phyloP scores from a whole-genome alignment of 1,284 basidiomycete genomes.

The Cystobasidium slooffiae region DNA sequence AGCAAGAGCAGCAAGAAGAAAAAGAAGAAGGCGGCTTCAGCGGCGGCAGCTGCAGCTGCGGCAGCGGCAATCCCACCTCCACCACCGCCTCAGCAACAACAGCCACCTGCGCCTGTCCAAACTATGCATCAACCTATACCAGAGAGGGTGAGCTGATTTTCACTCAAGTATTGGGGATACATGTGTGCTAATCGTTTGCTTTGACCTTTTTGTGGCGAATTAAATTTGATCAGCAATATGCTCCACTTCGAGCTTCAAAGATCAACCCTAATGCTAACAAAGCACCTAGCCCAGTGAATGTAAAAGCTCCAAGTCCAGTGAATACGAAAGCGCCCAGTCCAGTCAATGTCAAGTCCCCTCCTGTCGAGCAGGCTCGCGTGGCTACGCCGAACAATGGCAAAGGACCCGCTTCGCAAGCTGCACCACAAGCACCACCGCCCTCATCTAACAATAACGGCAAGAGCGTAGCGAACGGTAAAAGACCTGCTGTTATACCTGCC shows the following conservation, averaged over 20 bases:
- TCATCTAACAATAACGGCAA: neutral
- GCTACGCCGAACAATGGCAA: constrained; percentile 22
- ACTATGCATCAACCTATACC: neutral
- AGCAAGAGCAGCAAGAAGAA: constrained; percentile 58
- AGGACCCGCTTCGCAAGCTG: constrained; percentile 8
- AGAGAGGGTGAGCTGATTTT: constrained; percentile 21
- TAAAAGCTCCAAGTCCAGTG: constrained; percentile 11
- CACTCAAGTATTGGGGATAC: too few species aligned
- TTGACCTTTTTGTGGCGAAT: constrained; percentile 5
- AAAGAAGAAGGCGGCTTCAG: constrained; percentile 62
- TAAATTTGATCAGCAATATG: constrained; percentile 4
- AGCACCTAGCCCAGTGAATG: constrained; percentile 18
- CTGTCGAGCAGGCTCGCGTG: constrained; percentile 3
- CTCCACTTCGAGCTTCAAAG: constrained; percentile 5
- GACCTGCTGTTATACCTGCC: constrained; percentile 13
- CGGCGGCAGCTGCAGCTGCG: constrained; percentile 56
- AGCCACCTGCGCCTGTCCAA: neutral
- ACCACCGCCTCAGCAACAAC: constrained; percentile 43
- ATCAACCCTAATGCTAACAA: constrained; percentile 4
- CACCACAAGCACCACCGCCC: neutral
- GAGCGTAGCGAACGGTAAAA: constrained; percentile 28
- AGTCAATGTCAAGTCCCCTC: neutral
- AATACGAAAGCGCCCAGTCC: constrained; percentile 29
- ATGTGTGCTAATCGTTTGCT: constrained; percentile 1
- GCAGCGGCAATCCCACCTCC: constrained; percentile 55